Percentiles rank a stretch among this genome's conserved stretches.
Evolutionary conservation across 352 stramenopile species (phyloP).

Genomic region (Phytophthora boehmeriae): DNA sequence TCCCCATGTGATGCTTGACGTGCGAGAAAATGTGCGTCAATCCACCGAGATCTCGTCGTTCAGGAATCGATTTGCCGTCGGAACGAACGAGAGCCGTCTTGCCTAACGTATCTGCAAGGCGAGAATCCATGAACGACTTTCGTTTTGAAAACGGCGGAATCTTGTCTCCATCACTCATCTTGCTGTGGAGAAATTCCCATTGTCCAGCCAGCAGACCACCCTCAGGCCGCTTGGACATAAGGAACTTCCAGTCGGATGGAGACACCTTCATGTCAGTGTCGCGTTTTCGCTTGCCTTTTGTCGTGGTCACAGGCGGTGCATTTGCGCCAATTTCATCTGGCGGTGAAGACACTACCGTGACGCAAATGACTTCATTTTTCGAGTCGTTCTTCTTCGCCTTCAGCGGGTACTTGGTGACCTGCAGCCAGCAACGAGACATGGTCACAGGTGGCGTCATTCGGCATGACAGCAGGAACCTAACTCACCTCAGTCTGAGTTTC

Average conservation of each 20-base stretch:
- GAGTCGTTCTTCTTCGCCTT: constrained; percentile 83
- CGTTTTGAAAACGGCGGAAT: constrained; percentile 70
- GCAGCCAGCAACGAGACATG: neutral
- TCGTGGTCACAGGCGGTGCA: neutral
- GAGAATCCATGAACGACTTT: constrained; percentile 56
- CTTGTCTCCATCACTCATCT: constrained; percentile 67
- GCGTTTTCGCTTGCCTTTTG: constrained; percentile 26
- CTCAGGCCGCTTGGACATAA: constrained; percentile 79
- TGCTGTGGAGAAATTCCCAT: constrained; percentile 89
- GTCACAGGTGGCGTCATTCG: neutral
- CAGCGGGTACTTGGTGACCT: constrained; percentile 85
- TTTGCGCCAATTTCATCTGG: constrained; percentile 3
- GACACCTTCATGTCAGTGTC: constrained; percentile 9
- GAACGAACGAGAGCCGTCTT: constrained; percentile 22
- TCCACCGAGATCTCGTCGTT: constrained; percentile 68
- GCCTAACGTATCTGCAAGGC: constrained; percentile 44
- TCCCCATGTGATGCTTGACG: constrained; percentile 90
- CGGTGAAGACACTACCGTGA: constrained; percentile 67
- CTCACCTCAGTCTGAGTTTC: constrained; percentile 29
- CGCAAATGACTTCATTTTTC: constrained; percentile 77
- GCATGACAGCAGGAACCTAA: neutral
- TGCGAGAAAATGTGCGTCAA: constrained; percentile 92
- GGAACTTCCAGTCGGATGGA: constrained; percentile 59
- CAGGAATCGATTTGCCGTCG: constrained; percentile 22
- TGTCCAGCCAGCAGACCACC: constrained; percentile 84